A percentile compares a stretch with the other conserved stretches of the same genome.
These are phyloP conservation scores for Termitomyces sp. DNA, from an alignment of 768 basidiomycete genomes.

Conservation along the genomic window DNA sequence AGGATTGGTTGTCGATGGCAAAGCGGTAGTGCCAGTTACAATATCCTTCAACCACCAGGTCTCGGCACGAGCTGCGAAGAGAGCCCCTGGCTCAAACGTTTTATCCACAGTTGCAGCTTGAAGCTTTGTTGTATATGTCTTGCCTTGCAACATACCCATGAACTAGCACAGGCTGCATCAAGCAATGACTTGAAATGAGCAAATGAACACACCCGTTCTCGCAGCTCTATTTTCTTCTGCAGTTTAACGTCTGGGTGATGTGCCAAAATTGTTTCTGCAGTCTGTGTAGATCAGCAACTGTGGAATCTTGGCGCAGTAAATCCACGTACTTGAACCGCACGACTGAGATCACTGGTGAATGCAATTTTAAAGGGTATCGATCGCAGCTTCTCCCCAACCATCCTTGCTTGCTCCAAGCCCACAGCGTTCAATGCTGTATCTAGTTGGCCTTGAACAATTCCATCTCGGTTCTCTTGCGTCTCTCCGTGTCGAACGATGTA, in stretches of 20 bases:
- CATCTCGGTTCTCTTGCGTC: slow-evolving; percentile 60
- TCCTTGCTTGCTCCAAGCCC: slow-evolving; percentile 55
- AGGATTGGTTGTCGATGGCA: slow-evolving; percentile 20
- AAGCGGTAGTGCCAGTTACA: slow-evolving; percentile 19
- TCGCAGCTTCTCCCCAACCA: slow-evolving; percentile 50
- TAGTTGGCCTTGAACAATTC: slow-evolving; percentile 71
- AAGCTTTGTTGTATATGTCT: slow-evolving; percentile 10
- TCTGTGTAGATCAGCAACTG: slow-evolving; percentile 35
- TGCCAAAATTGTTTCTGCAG: slow-evolving; percentile 56
- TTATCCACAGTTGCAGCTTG: slow-evolving; percentile 18
- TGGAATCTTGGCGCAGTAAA: not conserved
- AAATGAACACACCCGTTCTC: slow-evolving; percentile 54
- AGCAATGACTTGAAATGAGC: not conserved
- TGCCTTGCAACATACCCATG: slow-evolving; percentile 47
- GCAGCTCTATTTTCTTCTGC: slow-evolving; percentile 39
- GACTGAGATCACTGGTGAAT: slow-evolving; percentile 65
- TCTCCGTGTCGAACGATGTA: slow-evolving; percentile 78
- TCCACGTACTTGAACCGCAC: slow-evolving; percentile 56
- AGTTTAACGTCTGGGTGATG: slow-evolving; percentile 46
- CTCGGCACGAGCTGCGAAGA: slow-evolving; percentile 44
- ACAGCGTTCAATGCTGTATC: slow-evolving; percentile 62
- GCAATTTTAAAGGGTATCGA: slow-evolving; percentile 51
- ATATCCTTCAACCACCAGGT: slow-evolving; percentile 60
- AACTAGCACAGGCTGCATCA: slow-evolving; percentile 9
- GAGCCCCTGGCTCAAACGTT: slow-evolving; percentile 33